Evolutionary conservation across 352 stramenopile genomes (phyloP), one percentile per base, ranked within the genome.

Genomic region (Globisporangium splendens): DNA sequence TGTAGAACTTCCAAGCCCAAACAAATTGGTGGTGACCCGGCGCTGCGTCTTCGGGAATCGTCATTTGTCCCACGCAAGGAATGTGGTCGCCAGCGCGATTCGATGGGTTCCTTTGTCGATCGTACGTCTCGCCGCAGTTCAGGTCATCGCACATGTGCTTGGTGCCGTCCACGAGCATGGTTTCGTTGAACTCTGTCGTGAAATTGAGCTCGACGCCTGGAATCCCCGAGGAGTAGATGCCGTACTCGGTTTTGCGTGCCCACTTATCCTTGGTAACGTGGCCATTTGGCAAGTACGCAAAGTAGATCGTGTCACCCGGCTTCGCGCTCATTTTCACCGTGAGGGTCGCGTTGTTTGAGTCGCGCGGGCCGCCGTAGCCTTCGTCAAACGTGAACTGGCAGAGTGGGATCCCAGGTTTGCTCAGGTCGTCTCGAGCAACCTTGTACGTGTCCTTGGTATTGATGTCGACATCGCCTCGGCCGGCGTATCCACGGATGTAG

Each of bases 201-300:
- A 63, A 66, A 17, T 42, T 63, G 14, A 80, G 69, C 50, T 72
- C 58, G 15, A 66, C 48, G 21, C 43, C 63, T 0, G 60, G 31
- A 6, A 53, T 0, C 1, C 67, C 69, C 0, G 69, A 68, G 62
- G 63, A 75, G 61, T 80, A 80, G 41, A 81, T 38, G 1, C 69
- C 66, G 54, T 70, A 72, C 20, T 56, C 53, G 8, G 68, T 70
- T 11, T 47, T 50, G 13, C 38, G 33, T 8, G 52, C 72, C 12
- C 47, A 41, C 13, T 63, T 28, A 21, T 78, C 61, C n/a, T 75
- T 75, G 50, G 61, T 62, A 17, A 73, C 69, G 49, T 88, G 79
- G 22, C 76, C 76, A 56, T 86, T 86, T 15, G 77, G 69, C 35
- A 86, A 42, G 47, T 86, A 89, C 15, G 74, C 61, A 48, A 79